phyloP scores from a whole-genome alignment of 352 stramenopile species.

The Hyaloperonospora brassicae region DNA sequence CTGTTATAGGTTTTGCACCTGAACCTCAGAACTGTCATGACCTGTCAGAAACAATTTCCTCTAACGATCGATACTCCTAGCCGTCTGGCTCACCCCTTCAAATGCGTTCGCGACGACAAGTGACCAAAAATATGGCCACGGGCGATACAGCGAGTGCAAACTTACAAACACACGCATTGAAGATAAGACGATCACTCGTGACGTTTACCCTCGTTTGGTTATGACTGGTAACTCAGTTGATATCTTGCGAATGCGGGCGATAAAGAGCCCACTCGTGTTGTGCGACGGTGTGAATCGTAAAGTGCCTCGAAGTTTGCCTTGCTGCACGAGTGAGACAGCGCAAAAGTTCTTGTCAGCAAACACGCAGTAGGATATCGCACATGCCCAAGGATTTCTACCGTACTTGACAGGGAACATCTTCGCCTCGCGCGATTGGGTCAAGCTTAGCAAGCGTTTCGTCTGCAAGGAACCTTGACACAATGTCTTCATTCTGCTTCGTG shows the following conservation, averaged over 20 bases:
- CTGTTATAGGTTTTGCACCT: too few species aligned
- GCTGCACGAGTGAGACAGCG: conserved; percentile 14
- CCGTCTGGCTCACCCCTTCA: too few species aligned
- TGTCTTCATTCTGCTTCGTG: conserved; percentile 88
- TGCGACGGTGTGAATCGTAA: conserved; percentile 67
- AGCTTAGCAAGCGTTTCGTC: conserved; percentile 31
- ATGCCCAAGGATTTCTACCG: background rate
- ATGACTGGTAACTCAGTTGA: too few species aligned
- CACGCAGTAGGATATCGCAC: background rate
- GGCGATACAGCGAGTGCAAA: too few species aligned
- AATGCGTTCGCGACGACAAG: too few species aligned
- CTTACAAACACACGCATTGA: too few species aligned
- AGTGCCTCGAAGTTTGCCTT: conserved; percentile 40
- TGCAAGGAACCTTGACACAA: conserved; percentile 80
- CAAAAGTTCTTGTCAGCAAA: background rate
- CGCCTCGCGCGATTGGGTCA: conserved; percentile 26
- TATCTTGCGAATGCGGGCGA: conserved; percentile 48
- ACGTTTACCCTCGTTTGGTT: too few species aligned
- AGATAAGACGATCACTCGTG: too few species aligned
- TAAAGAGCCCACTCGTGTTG: conserved; percentile 66
- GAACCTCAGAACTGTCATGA: too few species aligned
- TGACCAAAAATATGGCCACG: too few species aligned
- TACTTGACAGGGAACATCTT: conserved; percentile 49
- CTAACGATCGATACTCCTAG: too few species aligned
- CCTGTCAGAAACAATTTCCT: too few species aligned